A percentile compares a stretch with the other conserved stretches of the same genome.
Evolutionary conservation across 257 asterid species (phyloP).

Genomic region (Nyctanthes arbortristis): DNA sequence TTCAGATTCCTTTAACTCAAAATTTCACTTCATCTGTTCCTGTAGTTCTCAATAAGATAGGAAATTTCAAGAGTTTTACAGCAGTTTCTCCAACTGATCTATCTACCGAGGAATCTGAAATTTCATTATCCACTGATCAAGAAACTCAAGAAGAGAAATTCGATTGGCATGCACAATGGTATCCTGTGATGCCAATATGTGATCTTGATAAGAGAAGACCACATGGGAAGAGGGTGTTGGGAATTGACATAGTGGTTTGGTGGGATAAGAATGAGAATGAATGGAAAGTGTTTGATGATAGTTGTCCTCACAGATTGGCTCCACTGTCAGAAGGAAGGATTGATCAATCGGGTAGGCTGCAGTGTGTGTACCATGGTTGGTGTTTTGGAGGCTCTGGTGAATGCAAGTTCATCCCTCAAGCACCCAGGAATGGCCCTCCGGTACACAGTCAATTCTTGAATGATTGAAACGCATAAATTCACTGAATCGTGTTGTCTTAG

Average conservation of each 20-base stretch:
- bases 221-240: slow-evolving; percentile 70
- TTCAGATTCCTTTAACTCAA: slow-evolving; percentile 20
- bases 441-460: slow-evolving; percentile 23
- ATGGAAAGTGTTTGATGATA: slow-evolving; percentile 87
- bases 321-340: slow-evolving; percentile 90
- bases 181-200: slow-evolving; percentile 69
- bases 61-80: slow-evolving; percentile 45
- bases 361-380: slow-evolving; percentile 96
- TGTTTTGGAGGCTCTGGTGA: slow-evolving; percentile 81
- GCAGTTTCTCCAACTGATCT: slow-evolving; percentile 43
- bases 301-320: slow-evolving; percentile 86
- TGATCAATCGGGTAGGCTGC: slow-evolving; percentile 90
- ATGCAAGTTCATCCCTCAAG: slow-evolving; percentile 86
- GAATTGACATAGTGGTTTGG: slow-evolving; percentile 79
- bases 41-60: slow-evolving; percentile 24
- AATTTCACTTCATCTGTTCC: slow-evolving; percentile 21
- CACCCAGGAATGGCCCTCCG: slow-evolving; percentile 87
- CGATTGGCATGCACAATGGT: slow-evolving; percentile 90
- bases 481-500: neutral
- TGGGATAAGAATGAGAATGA: slow-evolving; percentile 72
- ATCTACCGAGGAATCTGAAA: slow-evolving; percentile 26
- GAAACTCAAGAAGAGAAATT: slow-evolving; percentile 49
- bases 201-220: slow-evolving; percentile 91
- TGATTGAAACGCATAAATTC: neutral
- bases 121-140: slow-evolving; percentile 26